phyloP scores from a whole-genome alignment of 2,329 filamentous ascomycete species.

The Epicoccum nigrum region DNA sequence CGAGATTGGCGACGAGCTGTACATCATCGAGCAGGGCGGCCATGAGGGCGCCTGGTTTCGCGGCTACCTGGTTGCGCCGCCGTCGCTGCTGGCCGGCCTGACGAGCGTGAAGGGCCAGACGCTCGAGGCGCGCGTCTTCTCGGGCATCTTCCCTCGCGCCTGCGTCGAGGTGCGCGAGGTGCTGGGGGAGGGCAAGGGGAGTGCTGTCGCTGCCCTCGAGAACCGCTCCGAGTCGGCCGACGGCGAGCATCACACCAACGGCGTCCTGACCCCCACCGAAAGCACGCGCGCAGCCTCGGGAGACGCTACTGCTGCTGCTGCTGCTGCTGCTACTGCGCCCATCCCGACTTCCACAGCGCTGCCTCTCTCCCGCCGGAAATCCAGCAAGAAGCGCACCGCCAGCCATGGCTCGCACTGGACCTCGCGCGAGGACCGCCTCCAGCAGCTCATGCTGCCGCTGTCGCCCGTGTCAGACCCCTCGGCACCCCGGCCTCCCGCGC shows the following conservation, averaged over 20 bases:
- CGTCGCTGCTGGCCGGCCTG: constrained; percentile 87
- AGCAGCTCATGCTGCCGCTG: constrained; percentile 46
- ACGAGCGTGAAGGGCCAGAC: constrained; percentile 92
- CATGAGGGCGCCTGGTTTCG: constrained; percentile 87
- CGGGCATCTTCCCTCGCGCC: constrained; percentile 94
- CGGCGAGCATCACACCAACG: constrained; percentile 40
- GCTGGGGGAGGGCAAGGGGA: constrained; percentile 64
- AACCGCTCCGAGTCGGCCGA: constrained; percentile 23
- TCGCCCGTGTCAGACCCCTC: constrained; percentile 62
- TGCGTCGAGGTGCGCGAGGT: constrained; percentile 96
- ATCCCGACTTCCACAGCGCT: constrained; percentile 31
- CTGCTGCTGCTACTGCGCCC: constrained; percentile 30
- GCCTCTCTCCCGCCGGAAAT: constrained; percentile 38
- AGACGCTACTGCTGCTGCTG: constrained; percentile 34
- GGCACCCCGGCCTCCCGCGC: constrained; percentile 80
- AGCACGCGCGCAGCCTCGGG: constrained; percentile 43
- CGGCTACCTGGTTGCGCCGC: constrained; percentile 92
- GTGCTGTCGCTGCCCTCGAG: constrained; percentile 12
- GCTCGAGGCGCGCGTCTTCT: constrained; percentile 93
- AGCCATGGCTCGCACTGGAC: constrained; percentile 48
- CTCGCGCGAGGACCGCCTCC: constrained; percentile 48
- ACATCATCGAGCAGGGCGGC: constrained; percentile 96
- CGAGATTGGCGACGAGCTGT: constrained; percentile 97
- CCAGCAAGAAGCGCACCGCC: constrained; percentile 41
- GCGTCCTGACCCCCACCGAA: constrained; percentile 47